Base-by-base conservation (phyloP, 2,329 filamentous ascomycete species). In the Aschersonia sp. region DNA sequence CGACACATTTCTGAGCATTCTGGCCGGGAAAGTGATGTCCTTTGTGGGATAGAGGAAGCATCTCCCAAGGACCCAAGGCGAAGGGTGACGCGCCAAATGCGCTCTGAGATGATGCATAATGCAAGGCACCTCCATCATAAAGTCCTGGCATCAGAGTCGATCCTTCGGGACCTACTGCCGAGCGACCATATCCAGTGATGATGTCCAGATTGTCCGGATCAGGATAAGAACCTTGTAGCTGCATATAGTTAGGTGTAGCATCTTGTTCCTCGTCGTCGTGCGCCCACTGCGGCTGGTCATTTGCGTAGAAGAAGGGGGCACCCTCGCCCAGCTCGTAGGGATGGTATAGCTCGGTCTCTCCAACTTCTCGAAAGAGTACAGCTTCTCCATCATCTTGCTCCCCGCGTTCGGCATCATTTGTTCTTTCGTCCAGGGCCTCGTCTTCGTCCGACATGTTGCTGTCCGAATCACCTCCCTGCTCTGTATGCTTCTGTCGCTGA, bases 361-460 rank as follows among this genome's bases (percentile, higher is more conserved):
- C 49, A 2, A 61, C 47, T 40, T 69, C 64, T 5, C 63, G 61
- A 7, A 65, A 53, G 1, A 59, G 42, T 31, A 64, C 53, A 3
- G 61, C 62, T 30, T 66, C 61, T 3, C 67, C 65, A 29, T 66
- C 59, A 0, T 65, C 61, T 2, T 61, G 62, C 3, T 65, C 59
- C 3, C 62, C 59, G 28, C 64, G 51, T 3, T 54, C 56, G 35
- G 57, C 54, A 48, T 53, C 49, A 57, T 48, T 41, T 43, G 5
- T 38, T 20, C 40, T 38, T 5, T 40, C 38, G 28, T 40, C 40
- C 9, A 40, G 52, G 41, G 28, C 51, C 52, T 46, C 44, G 32
- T 43, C 43, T 53, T 31, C 43, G 28, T 44, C 43, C 43, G 30
- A 20, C 12, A 12, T 4, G 3, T 9, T 38, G 35, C 7, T 38